Evolutionary conservation across 371 early-diverging fungal species (phyloP), one percentile per base, ranked within the genome.

Genomic region (Apophysomyces variabilis): DNA sequence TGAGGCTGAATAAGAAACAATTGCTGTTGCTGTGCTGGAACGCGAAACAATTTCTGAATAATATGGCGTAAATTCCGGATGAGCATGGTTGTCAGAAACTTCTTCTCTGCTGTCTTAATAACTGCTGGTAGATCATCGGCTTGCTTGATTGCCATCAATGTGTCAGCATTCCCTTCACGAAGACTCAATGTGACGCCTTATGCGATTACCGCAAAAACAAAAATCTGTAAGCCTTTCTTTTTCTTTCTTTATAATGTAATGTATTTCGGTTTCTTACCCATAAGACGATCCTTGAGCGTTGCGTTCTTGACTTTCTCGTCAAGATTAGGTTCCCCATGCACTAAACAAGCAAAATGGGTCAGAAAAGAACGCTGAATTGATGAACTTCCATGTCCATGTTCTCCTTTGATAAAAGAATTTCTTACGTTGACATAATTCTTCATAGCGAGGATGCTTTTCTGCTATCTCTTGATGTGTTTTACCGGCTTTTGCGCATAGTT

Each of bases 281-380:
- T 58, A 38, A 93, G 74, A 12, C 92, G 81, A 70, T 93, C 87
- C 63, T 89, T 91, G 38, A 91, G 65, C 1, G 76, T 82, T 8
- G 85, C 56, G 18, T 36, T 62, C 18, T 58, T 60, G 26, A 12
- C 77, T 26, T 70, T 67, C 0, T 69, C 69, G 18, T 74, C 70
- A 9, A 80, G 60, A 44, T 78, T 75, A 0, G 89, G 89, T 44
- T 77, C 83, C 7, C 90, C 92, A 61, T 91, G 86, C 4, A 74
- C 75, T 74, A 59, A 41, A 13, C 16, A 18, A 45, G 32, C 46
- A 0, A 13, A 3, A 1, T 5, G 16, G 21, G 59, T 64, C 69
- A 37, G 39, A 18, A 1, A 62, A 18, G 1, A 35, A 8, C 44
- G 26, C 7, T 9, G 43, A 14, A 43, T 9, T 12, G 43, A 43